These are phyloP conservation scores for Bifiguratus adelaidae DNA, from an alignment of 192 early-diverging fungal genomes.

Conservation along the genomic window DNA sequence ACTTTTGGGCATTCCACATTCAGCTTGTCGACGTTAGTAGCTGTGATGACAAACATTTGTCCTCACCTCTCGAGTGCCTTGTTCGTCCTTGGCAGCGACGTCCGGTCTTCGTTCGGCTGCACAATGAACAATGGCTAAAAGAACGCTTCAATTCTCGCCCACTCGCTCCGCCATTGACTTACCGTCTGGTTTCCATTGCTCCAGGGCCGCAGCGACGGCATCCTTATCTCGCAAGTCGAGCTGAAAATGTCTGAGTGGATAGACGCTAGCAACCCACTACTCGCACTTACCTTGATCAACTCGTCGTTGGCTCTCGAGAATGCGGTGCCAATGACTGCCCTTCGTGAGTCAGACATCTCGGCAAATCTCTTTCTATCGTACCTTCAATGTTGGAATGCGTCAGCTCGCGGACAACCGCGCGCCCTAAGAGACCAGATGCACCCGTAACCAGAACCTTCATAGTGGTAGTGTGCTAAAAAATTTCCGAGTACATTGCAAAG, in stretches of 20 bases:
- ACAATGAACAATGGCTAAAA: slow-evolving; percentile 61
- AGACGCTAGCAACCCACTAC: not conserved
- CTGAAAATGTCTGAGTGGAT: slow-evolving; percentile 10
- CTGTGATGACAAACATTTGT: too few species aligned
- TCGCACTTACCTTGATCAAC: slow-evolving; percentile 37
- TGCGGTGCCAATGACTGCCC: slow-evolving; percentile 61
- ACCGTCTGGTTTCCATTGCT: slow-evolving; percentile 42
- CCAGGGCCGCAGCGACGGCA: slow-evolving; percentile 41
- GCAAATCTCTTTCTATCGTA: too few species aligned
- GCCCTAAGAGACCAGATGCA: slow-evolving; percentile 74
- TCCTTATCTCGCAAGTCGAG: slow-evolving; percentile 53
- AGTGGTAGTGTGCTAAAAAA: too few species aligned
- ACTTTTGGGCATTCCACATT: slow-evolving; percentile 54
- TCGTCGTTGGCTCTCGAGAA: slow-evolving; percentile 42
- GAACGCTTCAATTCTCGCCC: slow-evolving; percentile 1
- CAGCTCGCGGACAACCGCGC: slow-evolving; percentile 51
- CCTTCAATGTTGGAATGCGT: slow-evolving; percentile 37
- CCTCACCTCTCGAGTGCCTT: slow-evolving; percentile 39
- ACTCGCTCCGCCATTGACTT: not conserved
- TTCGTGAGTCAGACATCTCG: not conserved
- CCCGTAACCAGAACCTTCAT: slow-evolving; percentile 70
- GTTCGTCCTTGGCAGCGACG: slow-evolving; percentile 55
- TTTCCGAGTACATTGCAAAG: too few species aligned
- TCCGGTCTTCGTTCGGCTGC: slow-evolving; percentile 83
- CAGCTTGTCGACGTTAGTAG: too few species aligned